A percentile compares a stretch with the other conserved stretches of the same genome.
Evolutionary conservation across 177 flowering plant species (phyloP).

Genomic region (Tripterygium wilfordii): DNA sequence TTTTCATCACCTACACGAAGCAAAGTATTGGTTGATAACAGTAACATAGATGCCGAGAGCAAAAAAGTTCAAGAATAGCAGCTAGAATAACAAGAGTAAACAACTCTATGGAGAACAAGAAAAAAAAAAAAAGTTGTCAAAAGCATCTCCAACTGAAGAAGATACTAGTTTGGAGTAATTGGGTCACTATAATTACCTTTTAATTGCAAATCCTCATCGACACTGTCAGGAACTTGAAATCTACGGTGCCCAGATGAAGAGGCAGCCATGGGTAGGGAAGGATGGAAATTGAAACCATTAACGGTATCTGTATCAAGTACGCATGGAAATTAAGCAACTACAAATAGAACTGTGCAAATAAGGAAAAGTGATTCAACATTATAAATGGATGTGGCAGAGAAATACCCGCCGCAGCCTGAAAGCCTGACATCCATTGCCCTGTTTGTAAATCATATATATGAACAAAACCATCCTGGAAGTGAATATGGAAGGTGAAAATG

Average conservation of each 20-base stretch:
- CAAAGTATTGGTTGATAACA: too few relatives aligned
- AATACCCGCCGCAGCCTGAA: constrained; percentile 87
- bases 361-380: too few relatives aligned
- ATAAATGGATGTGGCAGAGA: background rate
- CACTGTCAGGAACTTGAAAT: constrained; percentile 55
- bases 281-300: constrained; percentile 86
- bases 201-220: constrained; percentile 34
- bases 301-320: constrained; percentile 58
- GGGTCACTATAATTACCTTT: constrained; percentile 34
- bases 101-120: background rate
- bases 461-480: constrained; percentile 76
- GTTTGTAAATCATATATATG: constrained; percentile 93
- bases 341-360: background rate
- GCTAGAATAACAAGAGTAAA: background rate
- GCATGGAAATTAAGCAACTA: constrained; percentile 1
- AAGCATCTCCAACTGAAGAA: background rate
- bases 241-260: constrained; percentile 93
- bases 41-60: too few relatives aligned
- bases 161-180: background rate
- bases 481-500: background rate
- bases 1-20: constrained; percentile 55
- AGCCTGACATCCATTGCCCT: constrained; percentile 84
- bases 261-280: constrained; percentile 76
- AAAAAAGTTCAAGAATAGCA: too few relatives aligned
- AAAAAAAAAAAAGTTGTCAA: background rate